These are phyloP conservation scores for Seiridium unicorne DNA, from an alignment of 2,329 filamentous ascomycete species.

Conservation along the genomic window DNA sequence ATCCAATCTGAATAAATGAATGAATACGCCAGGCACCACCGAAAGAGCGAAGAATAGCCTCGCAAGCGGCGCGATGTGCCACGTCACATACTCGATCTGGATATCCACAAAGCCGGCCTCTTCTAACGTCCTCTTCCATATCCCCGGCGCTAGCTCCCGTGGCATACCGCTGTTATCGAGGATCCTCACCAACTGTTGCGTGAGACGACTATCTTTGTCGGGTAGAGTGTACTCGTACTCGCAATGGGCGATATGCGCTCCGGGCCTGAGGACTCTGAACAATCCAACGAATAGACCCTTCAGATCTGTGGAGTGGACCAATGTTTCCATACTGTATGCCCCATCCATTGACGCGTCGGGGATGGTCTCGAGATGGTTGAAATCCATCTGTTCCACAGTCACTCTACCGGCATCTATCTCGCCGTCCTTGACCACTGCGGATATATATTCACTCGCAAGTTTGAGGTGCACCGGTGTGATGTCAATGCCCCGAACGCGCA, in stretches of 20 bases:
- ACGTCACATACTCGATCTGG: conserved; percentile 39
- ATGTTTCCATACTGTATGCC: conserved; percentile 55
- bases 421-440: conserved; percentile 24
- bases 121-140: conserved; percentile 38
- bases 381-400: conserved; percentile 42
- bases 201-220: conserved; percentile 23
- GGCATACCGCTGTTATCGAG: conserved; percentile 45
- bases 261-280: conserved; percentile 44
- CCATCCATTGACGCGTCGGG: conserved; percentile 41
- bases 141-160: conserved; percentile 38
- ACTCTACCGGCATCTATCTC: conserved; percentile 27
- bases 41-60: conserved; percentile 45
- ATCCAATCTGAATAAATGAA: conserved; percentile 41
- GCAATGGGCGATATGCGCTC: conserved; percentile 42
- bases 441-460: conserved; percentile 38
- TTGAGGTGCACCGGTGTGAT: conserved; percentile 45
- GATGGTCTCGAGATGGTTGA: conserved; percentile 46
- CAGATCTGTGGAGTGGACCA: conserved; percentile 51
- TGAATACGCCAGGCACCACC: conserved; percentile 43
- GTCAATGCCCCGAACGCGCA: conserved; percentile 46
- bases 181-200: conserved; percentile 29
- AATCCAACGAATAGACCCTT: conserved; percentile 42
- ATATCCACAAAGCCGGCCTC: conserved; percentile 45
- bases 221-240: conserved; percentile 45
- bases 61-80: conserved; percentile 46